Percentiles rank a stretch among this genome's conserved stretches.
Evolutionary conservation across 2,329 filamentous ascomycete species (phyloP).

Genomic region (Chrysosporium keratinophilum): DNA sequence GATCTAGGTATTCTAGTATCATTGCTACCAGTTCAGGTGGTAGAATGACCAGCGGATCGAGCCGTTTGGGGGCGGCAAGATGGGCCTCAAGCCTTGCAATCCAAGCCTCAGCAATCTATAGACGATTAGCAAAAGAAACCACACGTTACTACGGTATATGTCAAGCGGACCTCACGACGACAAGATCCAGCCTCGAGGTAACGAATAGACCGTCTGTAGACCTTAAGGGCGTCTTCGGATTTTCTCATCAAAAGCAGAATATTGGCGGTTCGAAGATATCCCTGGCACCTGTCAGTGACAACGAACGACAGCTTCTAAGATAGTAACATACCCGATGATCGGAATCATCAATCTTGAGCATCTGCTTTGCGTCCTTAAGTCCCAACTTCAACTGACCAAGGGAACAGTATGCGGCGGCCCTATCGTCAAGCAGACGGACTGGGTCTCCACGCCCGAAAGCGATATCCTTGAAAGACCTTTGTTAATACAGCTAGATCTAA

Average conservation of each 20-base stretch:
- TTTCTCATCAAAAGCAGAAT: conserved; percentile 40
- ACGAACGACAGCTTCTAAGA: not conserved
- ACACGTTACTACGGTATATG: not conserved
- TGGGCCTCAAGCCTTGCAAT: conserved; percentile 36
- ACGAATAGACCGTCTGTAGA: conserved; percentile 50
- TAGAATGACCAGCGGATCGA: conserved; percentile 44
- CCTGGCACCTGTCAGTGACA: conserved; percentile 23
- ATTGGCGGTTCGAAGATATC: conserved; percentile 48
- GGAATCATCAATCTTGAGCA: conserved; percentile 43
- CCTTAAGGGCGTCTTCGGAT: conserved; percentile 43
- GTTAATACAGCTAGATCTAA: not conserved
- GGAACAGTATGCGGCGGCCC: conserved; percentile 47
- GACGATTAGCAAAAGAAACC: conserved; percentile 10
- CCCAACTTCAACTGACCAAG: conserved; percentile 42
- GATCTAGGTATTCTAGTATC: conserved; percentile 44
- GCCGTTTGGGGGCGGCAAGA: conserved; percentile 16
- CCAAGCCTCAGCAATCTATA: conserved; percentile 36
- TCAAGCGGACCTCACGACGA: conserved; percentile 22
- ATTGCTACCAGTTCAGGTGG: conserved; percentile 46
- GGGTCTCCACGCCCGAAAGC: conserved; percentile 25
- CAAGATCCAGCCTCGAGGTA: conserved; percentile 36
- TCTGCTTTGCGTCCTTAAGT: conserved; percentile 47
- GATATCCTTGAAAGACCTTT: conserved; percentile 27
- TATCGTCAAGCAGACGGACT: conserved; percentile 43
- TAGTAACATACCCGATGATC: conserved; percentile 38